Evolutionary conservation across 164 flowering plant species (phyloP), one percentile per base, ranked within the genome.

Genomic region (Amborella trichopoda): DNA sequence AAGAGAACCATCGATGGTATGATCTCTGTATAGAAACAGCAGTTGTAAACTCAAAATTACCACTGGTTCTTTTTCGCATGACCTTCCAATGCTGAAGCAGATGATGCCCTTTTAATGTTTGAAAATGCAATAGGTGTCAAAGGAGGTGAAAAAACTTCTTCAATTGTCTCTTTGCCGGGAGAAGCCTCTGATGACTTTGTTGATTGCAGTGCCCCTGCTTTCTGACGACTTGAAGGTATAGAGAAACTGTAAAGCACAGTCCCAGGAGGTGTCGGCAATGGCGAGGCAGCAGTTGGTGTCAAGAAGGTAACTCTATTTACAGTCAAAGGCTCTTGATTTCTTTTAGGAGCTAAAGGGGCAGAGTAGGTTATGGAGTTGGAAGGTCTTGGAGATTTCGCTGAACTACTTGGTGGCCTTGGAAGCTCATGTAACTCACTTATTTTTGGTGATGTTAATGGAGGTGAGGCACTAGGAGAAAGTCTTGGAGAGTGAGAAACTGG

Each of bases 351-450:
- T 66, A 90, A 65, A 6, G 95, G 95, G 10, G 75, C 88, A 2
- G 95, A 85, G 53, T 80, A 72, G 52, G 75, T 78, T 43, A 63
- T 33, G 2, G 68, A 54, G 52, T 72, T 62, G 44, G 61, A 22
- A 42, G 68, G 58, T 42, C 71, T 68, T 8, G 44, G 49, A 46
- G 24, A 49, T 19, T 39, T 51, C 16, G 42, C 38, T 19, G 43
- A 50, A 48, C 38, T 49, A 21, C 32, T 47, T 18, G 97, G 97
- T 0, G 97, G 97, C 54, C 88, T 67, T 4, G 97, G 97, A 58
- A 90, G 97, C 65, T 90, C 94, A 54, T 90, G 97, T 57, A 86
- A 95, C 58, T 90, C 95, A 61, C 75, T 81, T 56, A 90, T 86
- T 63, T 69, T 85, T 6, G 91, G 95, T 23, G 94, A 66, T n/a